A percentile compares a stretch with the other conserved stretches of the same genome.
phyloP scores from a whole-genome alignment of 192 early-diverging fungal genomes.

The Backusella liffmaniae region DNA sequence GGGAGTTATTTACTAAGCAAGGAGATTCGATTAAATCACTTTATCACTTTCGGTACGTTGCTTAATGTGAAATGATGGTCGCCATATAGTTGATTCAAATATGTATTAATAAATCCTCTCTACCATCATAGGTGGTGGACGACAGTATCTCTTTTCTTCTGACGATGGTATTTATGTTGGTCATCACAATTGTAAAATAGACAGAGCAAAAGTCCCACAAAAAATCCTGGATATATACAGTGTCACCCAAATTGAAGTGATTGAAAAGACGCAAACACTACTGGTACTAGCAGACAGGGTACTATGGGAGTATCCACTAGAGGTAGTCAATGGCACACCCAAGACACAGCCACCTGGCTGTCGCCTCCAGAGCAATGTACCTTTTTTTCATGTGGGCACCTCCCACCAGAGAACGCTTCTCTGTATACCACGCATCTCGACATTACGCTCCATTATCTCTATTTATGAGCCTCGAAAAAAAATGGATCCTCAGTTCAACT shows the following conservation, averaged over 20 bases:
- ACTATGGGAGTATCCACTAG: slow-evolving; percentile 53
- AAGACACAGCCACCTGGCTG: slow-evolving; percentile 10
- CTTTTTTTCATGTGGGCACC: slow-evolving; percentile 71
- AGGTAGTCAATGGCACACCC: slow-evolving; percentile 39
- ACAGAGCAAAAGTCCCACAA: slow-evolving; percentile 41
- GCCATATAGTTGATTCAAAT: no score
- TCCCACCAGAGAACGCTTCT: slow-evolving; percentile 53
- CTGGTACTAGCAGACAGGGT: slow-evolving; percentile 80
- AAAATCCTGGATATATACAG: slow-evolving; percentile 63
- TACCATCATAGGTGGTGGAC: slow-evolving; percentile 40
- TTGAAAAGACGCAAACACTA: slow-evolving; percentile 75
- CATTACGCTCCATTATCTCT: slow-evolving; percentile 74
- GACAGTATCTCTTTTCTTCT: slow-evolving; percentile 72
- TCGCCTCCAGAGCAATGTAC: slow-evolving; percentile 42
- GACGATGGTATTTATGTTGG: slow-evolving; percentile 80
- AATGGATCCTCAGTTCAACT: neutral
- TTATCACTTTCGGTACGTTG: slow-evolving; percentile 45
- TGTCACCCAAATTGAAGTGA: slow-evolving; percentile 84
- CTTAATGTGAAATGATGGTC: neutral
- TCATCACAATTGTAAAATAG: slow-evolving; percentile 39
- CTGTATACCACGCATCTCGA: slow-evolving; percentile 68
- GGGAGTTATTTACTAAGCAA: slow-evolving; percentile 40
- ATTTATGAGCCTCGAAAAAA: slow-evolving; percentile 60
- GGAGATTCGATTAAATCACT: slow-evolving; percentile 53
- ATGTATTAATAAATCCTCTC: no score